A percentile compares a stretch with the other conserved stretches of the same genome.
phyloP scores from a whole-genome alignment of 202 grass and related monocot species.

The Panicum virgatum region DNA sequence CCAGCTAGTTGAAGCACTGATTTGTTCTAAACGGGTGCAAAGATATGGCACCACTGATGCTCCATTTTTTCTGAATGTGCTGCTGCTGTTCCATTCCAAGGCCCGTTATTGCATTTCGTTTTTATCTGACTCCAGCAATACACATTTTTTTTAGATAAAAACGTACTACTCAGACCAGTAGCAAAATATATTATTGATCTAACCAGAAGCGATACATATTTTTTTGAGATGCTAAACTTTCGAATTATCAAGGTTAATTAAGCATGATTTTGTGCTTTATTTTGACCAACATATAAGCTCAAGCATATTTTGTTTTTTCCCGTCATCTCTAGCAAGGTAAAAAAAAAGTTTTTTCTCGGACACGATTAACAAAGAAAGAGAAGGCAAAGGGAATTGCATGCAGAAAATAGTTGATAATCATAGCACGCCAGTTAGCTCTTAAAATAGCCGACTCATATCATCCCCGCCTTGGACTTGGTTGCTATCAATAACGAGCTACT shows the following conservation, averaged over 20 bases:
- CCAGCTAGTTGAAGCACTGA: not conserved
- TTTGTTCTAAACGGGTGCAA: not conserved
- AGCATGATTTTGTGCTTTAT: not conserved
- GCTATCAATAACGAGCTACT: constrained; percentile 2
- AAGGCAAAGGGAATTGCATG: not conserved
- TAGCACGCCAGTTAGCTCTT: not conserved
- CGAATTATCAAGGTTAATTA: not conserved
- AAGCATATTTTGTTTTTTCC: not conserved
- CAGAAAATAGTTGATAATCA: not conserved
- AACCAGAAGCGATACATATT: not conserved
- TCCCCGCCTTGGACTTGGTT: constrained; percentile 3
- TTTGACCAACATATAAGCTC: not conserved
- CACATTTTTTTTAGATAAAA: no score
- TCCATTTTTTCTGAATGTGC: not conserved
- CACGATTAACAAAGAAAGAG: not conserved
- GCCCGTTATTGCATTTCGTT: not conserved
- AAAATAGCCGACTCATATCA: constrained; percentile 10
- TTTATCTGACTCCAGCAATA: no score
- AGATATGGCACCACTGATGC: not conserved
- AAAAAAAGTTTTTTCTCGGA: not conserved
- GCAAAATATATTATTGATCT: not conserved
- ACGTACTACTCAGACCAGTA: not conserved
- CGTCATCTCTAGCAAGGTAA: not conserved
- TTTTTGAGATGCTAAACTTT: not conserved
- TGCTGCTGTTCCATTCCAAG: not conserved